Evolutionary conservation across 176 grass and related monocot species (phyloP).

Genomic region (Avena insularis): DNA sequence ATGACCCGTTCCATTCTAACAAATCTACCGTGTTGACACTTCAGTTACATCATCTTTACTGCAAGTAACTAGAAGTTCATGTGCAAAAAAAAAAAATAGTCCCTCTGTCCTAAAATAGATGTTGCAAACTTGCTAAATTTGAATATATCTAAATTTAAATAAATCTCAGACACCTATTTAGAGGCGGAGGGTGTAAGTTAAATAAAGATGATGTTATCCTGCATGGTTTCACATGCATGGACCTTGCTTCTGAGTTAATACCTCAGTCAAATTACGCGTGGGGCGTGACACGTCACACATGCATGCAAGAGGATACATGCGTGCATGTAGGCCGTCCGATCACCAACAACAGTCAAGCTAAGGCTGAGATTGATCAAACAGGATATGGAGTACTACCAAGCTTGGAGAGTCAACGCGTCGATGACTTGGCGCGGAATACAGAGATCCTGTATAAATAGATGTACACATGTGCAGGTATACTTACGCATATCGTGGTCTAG

Average conservation of each 20-base stretch:
- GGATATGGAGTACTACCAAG: neutral
- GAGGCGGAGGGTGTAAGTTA: no score
- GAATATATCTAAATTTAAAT: no score
- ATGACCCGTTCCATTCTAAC: neutral
- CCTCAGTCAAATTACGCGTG: neutral
- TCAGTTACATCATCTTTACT: neutral
- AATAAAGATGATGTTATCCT: neutral
- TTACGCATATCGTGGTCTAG: neutral
- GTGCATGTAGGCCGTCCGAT: neutral
- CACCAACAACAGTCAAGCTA: neutral
- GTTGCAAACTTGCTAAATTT: no score
- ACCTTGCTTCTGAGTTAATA: neutral
- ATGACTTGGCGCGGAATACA: neutral
- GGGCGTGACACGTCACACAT: neutral
- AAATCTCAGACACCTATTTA: no score
- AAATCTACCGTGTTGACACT: neutral
- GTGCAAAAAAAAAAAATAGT: no score
- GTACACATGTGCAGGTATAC: neutral
- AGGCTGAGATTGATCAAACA: neutral
- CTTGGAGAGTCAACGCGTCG: neutral
- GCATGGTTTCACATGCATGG: conserved; percentile 35
- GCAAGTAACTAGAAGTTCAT: neutral
- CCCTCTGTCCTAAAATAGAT: no score
- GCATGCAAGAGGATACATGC: neutral
- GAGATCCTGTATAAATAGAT: neutral